A percentile compares a stretch with the other conserved stretches of the same genome.
Evolutionary conservation across 2,329 filamentous ascomycete species (phyloP).

Genomic region (Pseudocercospora musae): DNA sequence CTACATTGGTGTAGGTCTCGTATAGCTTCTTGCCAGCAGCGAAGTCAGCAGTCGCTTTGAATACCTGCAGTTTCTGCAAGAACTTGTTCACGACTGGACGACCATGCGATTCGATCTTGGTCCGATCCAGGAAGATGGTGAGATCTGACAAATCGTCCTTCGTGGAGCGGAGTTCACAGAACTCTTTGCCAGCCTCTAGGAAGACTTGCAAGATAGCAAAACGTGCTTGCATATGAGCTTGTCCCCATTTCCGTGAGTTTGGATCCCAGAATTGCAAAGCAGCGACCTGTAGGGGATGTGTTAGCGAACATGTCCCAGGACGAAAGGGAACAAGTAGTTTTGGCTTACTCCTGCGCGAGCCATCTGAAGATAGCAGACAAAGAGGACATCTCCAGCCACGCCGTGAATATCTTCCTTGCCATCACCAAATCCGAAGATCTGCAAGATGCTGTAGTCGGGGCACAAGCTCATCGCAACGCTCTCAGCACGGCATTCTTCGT

Average conservation of each 20-base stretch:
- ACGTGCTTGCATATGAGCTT: constrained; percentile 41
- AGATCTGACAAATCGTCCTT: constrained; percentile 69
- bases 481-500: constrained; percentile 93
- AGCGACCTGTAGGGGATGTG: not conserved
- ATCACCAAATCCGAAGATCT: constrained; percentile 88
- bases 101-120: constrained; percentile 80
- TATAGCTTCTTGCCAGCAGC: constrained; percentile 76
- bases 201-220: constrained; percentile 85
- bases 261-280: constrained; percentile 82
- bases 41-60: constrained; percentile 85
- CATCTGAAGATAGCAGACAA: constrained; percentile 87
- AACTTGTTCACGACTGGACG: constrained; percentile 80
- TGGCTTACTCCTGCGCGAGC: constrained; percentile 85
- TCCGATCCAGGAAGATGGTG: constrained; percentile 76
- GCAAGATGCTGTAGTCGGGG: constrained; percentile 82
- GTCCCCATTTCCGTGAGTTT: constrained; percentile 85
- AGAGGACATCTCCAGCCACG: constrained; percentile 82
- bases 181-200: constrained; percentile 79
- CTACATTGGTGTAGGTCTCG: constrained; percentile 76
- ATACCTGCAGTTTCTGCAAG: constrained; percentile 87
- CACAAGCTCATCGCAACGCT: constrained; percentile 87
- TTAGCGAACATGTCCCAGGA: not conserved
- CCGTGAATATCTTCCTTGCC: constrained; percentile 68
- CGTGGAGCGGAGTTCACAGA: constrained; percentile 76
- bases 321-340: not conserved